Conservation (phyloP, 371 early-diverging fungal genomes). For the Mycotypha africana region DNA sequence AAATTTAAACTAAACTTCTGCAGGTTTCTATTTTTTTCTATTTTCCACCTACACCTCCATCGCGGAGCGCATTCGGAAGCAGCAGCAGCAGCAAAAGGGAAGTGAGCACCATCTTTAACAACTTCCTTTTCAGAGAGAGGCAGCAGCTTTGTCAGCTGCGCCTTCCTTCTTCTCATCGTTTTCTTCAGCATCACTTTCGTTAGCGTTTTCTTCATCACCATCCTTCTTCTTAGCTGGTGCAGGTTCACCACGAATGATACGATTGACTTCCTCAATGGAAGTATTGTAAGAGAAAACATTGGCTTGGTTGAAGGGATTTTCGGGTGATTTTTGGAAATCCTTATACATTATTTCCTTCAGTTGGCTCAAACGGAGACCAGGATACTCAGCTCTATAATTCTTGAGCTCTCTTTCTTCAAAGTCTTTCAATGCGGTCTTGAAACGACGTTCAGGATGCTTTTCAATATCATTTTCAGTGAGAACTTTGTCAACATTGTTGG, state of each 20-base stretch:
- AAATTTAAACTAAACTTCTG: too few relatives aligned
- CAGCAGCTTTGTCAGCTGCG: neutral
- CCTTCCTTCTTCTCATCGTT: neutral
- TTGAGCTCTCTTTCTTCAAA: conserved; percentile 64
- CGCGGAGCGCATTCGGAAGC: too few relatives aligned
- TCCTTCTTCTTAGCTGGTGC: conserved; percentile 1
- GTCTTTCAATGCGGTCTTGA: conserved; percentile 73
- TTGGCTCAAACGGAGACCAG: conserved; percentile 72
- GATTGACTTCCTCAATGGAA: conserved; percentile 53
- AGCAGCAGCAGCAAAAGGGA: too few relatives aligned
- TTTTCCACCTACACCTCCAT: too few relatives aligned
- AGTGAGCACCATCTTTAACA: too few relatives aligned
- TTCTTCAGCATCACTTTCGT: neutral
- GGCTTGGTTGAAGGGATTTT: conserved; percentile 83
- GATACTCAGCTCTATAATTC: conserved; percentile 64
- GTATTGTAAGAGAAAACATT: conserved; percentile 68
- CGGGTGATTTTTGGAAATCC: conserved; percentile 78
- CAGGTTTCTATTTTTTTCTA: too few relatives aligned
- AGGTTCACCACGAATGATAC: conserved; percentile 16
- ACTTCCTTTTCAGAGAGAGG: neutral
- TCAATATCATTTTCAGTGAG: conserved; percentile 64
- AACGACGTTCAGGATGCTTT: conserved; percentile 81
- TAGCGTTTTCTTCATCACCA: conserved; percentile 1
- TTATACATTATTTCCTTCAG: conserved; percentile 74
- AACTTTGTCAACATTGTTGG: conserved; percentile 39